Evolutionary conservation across 768 basidiomycete species (phyloP).

Genomic region (Holtermanniella nyarrowii): DNA sequence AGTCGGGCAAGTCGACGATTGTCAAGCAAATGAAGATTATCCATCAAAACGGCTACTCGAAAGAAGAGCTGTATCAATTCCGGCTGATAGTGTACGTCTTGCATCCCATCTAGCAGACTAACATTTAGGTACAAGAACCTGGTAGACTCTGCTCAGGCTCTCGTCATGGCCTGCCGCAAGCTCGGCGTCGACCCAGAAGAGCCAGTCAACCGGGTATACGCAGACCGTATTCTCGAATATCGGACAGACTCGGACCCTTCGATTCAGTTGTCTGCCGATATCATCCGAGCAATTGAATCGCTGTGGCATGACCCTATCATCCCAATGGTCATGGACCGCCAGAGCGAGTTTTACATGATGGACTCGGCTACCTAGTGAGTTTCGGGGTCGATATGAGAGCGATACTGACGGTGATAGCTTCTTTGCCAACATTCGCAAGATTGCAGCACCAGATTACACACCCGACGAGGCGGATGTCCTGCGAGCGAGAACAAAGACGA

Average conservation of each 20-base stretch:
- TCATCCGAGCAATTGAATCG: slow-evolving; percentile 43
- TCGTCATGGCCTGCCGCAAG: slow-evolving; percentile 77
- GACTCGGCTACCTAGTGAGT: slow-evolving; percentile 84
- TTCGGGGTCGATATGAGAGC: slow-evolving; percentile 41
- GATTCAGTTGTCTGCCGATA: slow-evolving; percentile 37
- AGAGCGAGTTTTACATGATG: slow-evolving; percentile 77
- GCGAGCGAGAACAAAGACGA: slow-evolving; percentile 76
- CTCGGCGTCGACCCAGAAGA: slow-evolving; percentile 67
- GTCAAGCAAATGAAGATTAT: slow-evolving; percentile 99
- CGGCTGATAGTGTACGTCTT: slow-evolving; percentile 61
- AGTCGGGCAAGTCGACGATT: slow-evolving; percentile 89
- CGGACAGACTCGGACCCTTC: slow-evolving; percentile 41
- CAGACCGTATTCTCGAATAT: slow-evolving; percentile 44
- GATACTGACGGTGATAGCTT: slow-evolving; percentile 49
- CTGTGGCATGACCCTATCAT: slow-evolving; percentile 48
- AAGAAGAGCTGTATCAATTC: slow-evolving; percentile 64
- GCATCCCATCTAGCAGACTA: not conserved
- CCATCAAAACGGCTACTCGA: slow-evolving; percentile 79
- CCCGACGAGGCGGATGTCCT: slow-evolving; percentile 81
- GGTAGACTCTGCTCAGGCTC: slow-evolving; percentile 75
- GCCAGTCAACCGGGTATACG: slow-evolving; percentile 52
- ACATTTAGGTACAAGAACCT: slow-evolving; percentile 50
- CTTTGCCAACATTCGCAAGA: slow-evolving; percentile 72
- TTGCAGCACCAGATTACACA: slow-evolving; percentile 67
- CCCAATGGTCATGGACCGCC: slow-evolving; percentile 43